Evolutionary conservation across 805 yeast genomes (phyloP).

Genomic region (Candida sanyiensis): DNA sequence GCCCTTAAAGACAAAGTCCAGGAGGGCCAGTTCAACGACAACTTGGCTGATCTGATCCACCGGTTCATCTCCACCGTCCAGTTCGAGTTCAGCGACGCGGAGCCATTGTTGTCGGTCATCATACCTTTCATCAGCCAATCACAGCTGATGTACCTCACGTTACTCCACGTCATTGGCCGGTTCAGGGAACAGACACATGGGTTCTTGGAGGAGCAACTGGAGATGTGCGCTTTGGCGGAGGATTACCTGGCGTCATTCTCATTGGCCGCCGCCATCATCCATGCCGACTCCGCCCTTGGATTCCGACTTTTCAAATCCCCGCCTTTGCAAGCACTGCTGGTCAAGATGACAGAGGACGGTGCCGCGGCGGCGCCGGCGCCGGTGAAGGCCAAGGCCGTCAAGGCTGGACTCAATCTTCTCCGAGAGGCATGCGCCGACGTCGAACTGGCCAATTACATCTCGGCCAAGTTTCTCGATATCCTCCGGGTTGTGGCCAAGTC

Average conservation of each 20-base stretch:
- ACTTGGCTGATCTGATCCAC: conserved; percentile 16
- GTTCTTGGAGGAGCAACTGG: conserved; percentile 18
- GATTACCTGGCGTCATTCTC: conserved; percentile 23
- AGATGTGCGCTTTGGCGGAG: conserved; percentile 20
- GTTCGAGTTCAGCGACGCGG: conserved; percentile 15
- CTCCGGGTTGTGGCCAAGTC: too few relatives aligned
- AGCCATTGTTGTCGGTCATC: conserved; percentile 12
- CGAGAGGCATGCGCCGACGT: too few relatives aligned
- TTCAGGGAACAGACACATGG: conserved; percentile 10
- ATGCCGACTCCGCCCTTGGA: conserved; percentile 10
- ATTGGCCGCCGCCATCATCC: conserved; percentile 15
- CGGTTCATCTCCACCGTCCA: conserved; percentile 25
- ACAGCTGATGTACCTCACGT: conserved; percentile 9
- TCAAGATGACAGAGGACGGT: too few relatives aligned
- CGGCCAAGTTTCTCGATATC: too few relatives aligned
- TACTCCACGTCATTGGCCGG: conserved; percentile 13
- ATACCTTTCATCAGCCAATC: conserved; percentile 12
- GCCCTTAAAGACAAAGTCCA: conserved; percentile 3
- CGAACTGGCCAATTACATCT: too few relatives aligned
- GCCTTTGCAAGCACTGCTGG: too few relatives aligned
- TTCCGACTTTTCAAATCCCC: conserved; percentile 21
- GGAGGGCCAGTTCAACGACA: not conserved
- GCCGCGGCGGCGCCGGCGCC: too few relatives aligned
- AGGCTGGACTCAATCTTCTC: too few relatives aligned
- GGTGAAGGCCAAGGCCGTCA: too few relatives aligned